Percentiles rank a stretch among this genome's conserved stretches.
Conservation (phyloP, 2,329 filamentous ascomycete genomes). For the Zymoseptoria crescenta region DNA sequence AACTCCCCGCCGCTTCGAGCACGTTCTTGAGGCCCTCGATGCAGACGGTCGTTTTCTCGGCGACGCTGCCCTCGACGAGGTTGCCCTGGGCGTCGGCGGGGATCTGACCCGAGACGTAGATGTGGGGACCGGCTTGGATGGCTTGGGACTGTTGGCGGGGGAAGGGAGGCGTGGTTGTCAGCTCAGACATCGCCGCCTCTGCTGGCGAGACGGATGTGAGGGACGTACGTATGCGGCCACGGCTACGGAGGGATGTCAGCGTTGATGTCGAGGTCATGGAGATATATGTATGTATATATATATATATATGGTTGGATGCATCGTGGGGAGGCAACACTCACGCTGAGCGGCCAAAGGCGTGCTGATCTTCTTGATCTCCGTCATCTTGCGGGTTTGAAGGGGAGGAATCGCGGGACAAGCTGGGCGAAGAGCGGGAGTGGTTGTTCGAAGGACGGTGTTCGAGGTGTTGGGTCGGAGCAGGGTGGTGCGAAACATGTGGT, state of each 20-base stretch:
- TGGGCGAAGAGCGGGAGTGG: neutral
- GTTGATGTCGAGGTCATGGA: neutral
- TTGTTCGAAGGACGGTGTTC: neutral
- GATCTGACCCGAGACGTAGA: constrained; percentile 69
- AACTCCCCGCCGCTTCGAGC: constrained; percentile 71
- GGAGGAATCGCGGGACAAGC: no score
- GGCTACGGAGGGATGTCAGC: constrained; percentile 21
- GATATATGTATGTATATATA: no score
- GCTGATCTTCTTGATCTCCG: constrained; percentile 38
- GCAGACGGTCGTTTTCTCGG: constrained; percentile 62
- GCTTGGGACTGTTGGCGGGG: constrained; percentile 44
- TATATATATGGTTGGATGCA: no score
- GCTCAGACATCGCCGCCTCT: no score
- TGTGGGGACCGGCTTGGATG: constrained; percentile 59
- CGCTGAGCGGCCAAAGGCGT: constrained; percentile 37
- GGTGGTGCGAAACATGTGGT: neutral
- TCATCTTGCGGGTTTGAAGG: constrained; percentile 28
- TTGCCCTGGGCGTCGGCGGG: constrained; percentile 57
- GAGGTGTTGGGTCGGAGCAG: neutral
- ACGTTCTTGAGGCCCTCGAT: constrained; percentile 78
- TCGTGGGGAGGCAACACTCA: constrained; percentile 30
- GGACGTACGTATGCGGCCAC: constrained; percentile 35
- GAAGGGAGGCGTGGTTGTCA: neutral
- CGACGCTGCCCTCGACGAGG: constrained; percentile 56
- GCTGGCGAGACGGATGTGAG: neutral